A percentile compares a stretch with the other conserved stretches of the same genome.
phyloP scores from a whole-genome alignment of 1,284 basidiomycete species.

The Ganoderma lucidum region DNA sequence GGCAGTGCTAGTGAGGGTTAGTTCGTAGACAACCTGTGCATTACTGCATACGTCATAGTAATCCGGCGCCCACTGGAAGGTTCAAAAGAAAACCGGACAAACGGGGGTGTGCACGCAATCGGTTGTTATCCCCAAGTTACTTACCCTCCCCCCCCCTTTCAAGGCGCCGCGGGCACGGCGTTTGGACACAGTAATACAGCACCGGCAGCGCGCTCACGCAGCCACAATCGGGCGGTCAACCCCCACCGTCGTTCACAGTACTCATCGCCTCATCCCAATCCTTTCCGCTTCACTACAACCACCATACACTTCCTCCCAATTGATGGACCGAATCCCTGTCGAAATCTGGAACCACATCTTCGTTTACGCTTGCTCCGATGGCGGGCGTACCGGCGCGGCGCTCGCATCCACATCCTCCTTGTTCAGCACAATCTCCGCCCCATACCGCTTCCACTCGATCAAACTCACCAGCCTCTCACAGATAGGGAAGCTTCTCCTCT shows the following conservation, averaged over 20 bases:
- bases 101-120: not conserved
- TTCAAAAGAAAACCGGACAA: not conserved
- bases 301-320: not conserved
- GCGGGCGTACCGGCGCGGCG: constrained; percentile 17
- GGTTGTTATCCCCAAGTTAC: not conserved
- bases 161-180: constrained; percentile 2
- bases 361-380: constrained; percentile 22
- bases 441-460: constrained; percentile 24
- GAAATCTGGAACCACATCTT: constrained; percentile 17
- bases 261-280: not conserved
- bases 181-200: not conserved
- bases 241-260: not conserved
- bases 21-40: not conserved
- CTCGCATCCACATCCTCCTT: constrained; percentile 23
- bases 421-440: constrained; percentile 17
- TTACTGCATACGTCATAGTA: not conserved
- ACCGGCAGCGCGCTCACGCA: not conserved
- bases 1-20: not conserved
- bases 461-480: constrained; percentile 20
- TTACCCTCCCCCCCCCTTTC: not conserved
- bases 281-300: not conserved
- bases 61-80: not conserved
- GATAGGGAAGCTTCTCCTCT: constrained; percentile 13
- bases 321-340: not conserved
- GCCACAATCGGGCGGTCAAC: not conserved